Percentiles rank a stretch among this genome's conserved stretches.
Conservation (phyloP, 2,329 filamentous ascomycete species). For the Fusarium foetens region DNA sequence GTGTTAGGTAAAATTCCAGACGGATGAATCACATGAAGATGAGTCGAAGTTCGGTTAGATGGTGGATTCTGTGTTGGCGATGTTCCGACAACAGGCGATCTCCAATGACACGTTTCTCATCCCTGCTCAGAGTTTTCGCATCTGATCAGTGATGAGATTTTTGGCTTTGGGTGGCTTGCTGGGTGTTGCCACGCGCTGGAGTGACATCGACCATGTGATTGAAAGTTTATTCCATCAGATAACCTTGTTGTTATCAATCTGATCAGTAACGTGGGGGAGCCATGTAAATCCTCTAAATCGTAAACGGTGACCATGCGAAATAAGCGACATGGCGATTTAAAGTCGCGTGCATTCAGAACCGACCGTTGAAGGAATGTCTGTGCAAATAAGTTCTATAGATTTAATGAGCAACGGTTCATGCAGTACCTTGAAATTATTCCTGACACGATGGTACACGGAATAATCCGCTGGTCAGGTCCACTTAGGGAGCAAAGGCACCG, state of each 20-base stretch:
- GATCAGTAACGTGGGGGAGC: not conserved
- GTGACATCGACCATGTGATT: not conserved
- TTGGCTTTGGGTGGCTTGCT: not conserved
- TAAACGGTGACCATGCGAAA: fast-evolving
- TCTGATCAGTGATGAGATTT: not conserved
- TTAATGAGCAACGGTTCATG: not conserved
- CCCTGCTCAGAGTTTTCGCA: not conserved
- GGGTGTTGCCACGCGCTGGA: not conserved
- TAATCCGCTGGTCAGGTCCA: not conserved
- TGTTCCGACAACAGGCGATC: not conserved
- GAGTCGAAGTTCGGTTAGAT: not conserved
- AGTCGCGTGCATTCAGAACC: not conserved
- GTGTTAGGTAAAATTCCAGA: too few species aligned
- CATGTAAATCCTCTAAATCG: not conserved
- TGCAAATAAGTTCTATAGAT: fast-evolving
- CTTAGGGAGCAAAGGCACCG: not conserved
- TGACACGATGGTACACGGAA: not conserved
- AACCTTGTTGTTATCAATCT: not conserved
- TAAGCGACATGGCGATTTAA: fast-evolving
- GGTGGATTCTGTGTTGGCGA: not conserved
- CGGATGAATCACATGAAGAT: not conserved
- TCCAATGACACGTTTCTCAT: not conserved
- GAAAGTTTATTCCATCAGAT: not conserved
- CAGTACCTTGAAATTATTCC: not conserved
- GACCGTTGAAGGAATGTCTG: not conserved